Evolutionary conservation across 768 basidiomycete genomes (phyloP), one percentile per base, ranked within the genome.

Genomic region (Termitomyces sp.): DNA sequence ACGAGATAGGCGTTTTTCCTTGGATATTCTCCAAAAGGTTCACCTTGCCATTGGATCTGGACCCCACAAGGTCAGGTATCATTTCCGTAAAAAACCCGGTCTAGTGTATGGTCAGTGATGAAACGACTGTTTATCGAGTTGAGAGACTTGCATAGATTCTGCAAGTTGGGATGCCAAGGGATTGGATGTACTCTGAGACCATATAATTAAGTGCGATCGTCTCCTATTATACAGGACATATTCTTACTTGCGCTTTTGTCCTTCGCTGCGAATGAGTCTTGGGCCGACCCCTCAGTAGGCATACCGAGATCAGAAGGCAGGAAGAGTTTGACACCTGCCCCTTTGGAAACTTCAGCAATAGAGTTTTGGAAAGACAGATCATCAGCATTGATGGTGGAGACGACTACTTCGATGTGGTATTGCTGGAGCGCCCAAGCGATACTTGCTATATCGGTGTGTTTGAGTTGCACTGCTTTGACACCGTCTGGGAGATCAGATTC

Each of bases 281-380:
- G 14, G 8, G 36, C 45, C 24, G 59, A 37, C 8, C 52, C 60
- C 22, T 53, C 51, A 9, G 52, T 45, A 20, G 60, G 60, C 30
- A 61, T 40, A n/a, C 55, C 52, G 40, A 61, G 57, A 42, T 57
- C 56, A 7, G 60, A 61, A 32, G 60, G 60, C n/a, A 61, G 33
- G 52, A 61, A 61, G n/a, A 61, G 55, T 26, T 61, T 61, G 45
- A 61, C 40, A 5, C 60, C 52, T 16, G 60, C 60, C n/a, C 55
- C 60, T n/a, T 61, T 61, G 18, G 60, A 27, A 43, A 56, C 52
- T 50, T 61, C 60, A 12, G 55, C 60, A 44, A 57, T 27, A 12
- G 36, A 53, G 16, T 57, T 61, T 45, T 61, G 60, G 26, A 51
- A 47, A 13, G 34, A n/a, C 24, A 56, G 16, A 2, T 56, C 56